phyloP scores from a whole-genome alignment of 208 protist species.

The Herpetomonas samuelpessoai region DNA sequence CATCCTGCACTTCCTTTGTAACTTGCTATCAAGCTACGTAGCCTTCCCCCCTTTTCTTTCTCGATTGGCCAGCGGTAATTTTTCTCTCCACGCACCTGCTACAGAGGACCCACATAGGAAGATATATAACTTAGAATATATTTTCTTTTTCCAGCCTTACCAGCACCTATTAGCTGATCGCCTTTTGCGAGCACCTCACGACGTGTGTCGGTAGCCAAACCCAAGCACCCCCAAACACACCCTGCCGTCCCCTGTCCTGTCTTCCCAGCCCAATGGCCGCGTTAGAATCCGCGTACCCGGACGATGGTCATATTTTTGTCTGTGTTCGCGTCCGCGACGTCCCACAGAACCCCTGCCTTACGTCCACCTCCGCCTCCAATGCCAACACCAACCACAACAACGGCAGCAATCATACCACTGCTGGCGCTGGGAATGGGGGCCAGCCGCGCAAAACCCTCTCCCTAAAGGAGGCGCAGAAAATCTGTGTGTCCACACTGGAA shows the following conservation, averaged over 20 bases:
- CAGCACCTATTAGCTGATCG: too few species aligned
- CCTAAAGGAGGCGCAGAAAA: constrained; percentile 37
- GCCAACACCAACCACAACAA: constrained; percentile 16
- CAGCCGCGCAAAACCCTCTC: constrained; percentile 12
- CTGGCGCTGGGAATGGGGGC: constrained; percentile 10
- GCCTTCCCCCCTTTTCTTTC: too few species aligned
- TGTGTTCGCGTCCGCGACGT: constrained; percentile 72
- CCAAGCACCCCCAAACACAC: too few species aligned
- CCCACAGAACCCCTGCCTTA: constrained; percentile 21
- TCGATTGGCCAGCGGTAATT: too few species aligned
- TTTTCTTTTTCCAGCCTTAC: too few species aligned
- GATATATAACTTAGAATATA: too few species aligned
- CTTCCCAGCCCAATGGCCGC: not conserved
- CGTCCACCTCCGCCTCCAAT: not conserved
- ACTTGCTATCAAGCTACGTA: too few species aligned
- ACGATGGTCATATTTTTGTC: constrained; percentile 78
- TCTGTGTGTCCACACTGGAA: constrained; percentile 71
- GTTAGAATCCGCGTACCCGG: constrained; percentile 26
- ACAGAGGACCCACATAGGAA: too few species aligned
- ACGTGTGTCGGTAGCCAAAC: too few species aligned
- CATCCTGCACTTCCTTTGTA: too few species aligned
- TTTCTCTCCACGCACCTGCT: too few species aligned
- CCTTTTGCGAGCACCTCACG: too few species aligned
- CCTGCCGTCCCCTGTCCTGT: constrained; percentile 1
- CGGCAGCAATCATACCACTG: constrained; percentile 13